Evolutionary conservation across 2,329 filamentous ascomycete genomes (phyloP).

Genomic region (Volutella citrinella): DNA sequence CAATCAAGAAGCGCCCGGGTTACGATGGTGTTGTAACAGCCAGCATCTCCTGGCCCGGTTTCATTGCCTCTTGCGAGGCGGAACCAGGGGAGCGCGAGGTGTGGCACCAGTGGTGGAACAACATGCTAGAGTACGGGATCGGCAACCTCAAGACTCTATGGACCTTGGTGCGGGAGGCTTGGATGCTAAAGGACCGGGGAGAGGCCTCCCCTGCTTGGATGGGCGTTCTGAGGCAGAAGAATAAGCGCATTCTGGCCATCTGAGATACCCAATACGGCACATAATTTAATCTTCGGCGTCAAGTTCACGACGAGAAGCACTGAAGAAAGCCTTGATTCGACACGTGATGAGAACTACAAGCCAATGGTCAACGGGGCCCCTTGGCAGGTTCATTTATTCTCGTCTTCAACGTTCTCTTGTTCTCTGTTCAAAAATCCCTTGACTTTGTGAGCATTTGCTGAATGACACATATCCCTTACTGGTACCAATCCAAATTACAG

Average conservation of each 20-base stretch:
- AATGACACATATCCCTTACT: too few species aligned
- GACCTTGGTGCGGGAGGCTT: slow-evolving; percentile 3
- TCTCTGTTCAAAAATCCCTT: too few species aligned
- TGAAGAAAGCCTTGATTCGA: too few species aligned
- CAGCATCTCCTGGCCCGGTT: slow-evolving; percentile 4
- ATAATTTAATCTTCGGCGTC: too few species aligned
- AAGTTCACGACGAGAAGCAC: too few species aligned
- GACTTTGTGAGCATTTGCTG: too few species aligned
- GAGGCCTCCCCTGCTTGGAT: background rate
- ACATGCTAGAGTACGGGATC: slow-evolving; percentile 6
- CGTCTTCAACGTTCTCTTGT: too few species aligned
- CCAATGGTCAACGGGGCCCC: too few species aligned
- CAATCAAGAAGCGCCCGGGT: slow-evolving; percentile 5
- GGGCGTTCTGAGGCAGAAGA: background rate
- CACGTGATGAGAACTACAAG: too few species aligned
- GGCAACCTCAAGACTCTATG: slow-evolving; percentile 7
- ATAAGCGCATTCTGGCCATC: background rate
- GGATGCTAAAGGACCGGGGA: background rate
- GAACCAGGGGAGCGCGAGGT: background rate
- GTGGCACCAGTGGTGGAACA: slow-evolving; percentile 5
- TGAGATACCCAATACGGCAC: too few species aligned
- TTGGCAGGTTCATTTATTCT: too few species aligned
- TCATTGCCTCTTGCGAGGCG: slow-evolving; percentile 5
- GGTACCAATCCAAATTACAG: too few species aligned
- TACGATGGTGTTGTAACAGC: slow-evolving; percentile 2